phyloP scores from a whole-genome alignment of 176 grass and related monocot genomes.

The Pontederia paniculata region DNA sequence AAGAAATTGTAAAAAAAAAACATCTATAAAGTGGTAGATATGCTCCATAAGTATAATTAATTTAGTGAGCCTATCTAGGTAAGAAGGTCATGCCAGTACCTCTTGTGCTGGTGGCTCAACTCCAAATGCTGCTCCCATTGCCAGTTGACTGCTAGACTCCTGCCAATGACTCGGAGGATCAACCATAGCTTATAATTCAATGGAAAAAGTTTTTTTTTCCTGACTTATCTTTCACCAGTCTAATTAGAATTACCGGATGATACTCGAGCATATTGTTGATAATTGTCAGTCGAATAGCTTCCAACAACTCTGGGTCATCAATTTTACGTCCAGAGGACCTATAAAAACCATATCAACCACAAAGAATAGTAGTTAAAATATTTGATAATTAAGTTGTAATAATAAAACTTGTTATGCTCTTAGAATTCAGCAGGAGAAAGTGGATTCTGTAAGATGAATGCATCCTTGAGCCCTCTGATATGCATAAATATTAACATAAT shows the following conservation, averaged over 20 bases:
- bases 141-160: constrained; percentile 94
- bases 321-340: constrained; percentile 96
- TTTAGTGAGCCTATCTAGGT: not conserved
- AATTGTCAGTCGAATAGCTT: constrained; percentile 88
- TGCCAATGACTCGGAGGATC: constrained; percentile 27
- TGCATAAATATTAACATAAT: constrained; percentile 4
- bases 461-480: no score
- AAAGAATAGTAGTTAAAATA: no score
- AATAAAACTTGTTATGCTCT: constrained; percentile 26
- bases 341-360: constrained; percentile 17
- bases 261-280: constrained; percentile 91
- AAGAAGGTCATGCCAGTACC: constrained; percentile 29
- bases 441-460: no score
- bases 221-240: not conserved
- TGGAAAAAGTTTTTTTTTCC: not conserved
- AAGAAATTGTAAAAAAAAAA: no score
- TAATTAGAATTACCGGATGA: constrained; percentile 60
- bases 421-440: no score
- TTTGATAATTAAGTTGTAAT: not conserved
- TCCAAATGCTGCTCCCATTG: constrained; percentile 93
- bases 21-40: not conserved
- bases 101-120: constrained; percentile 47
- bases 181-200: not conserved
- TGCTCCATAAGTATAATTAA: constrained; percentile 2
- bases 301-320: constrained; percentile 84